Evolutionary conservation across 148 eudicot genomes (phyloP).

Genomic region (Camellia japonica): DNA sequence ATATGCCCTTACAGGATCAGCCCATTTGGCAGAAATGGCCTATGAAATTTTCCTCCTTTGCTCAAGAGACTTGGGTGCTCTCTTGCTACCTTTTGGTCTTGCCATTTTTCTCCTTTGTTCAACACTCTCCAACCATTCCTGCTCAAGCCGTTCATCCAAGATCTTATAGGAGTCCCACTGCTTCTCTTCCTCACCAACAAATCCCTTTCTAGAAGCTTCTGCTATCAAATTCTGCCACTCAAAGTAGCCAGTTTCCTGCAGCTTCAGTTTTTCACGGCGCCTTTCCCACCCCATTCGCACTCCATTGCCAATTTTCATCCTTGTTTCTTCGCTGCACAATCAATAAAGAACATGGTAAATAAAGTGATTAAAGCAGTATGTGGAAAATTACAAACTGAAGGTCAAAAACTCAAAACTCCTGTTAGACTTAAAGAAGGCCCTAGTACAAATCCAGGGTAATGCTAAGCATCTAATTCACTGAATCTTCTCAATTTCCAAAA

Average conservation of each 20-base stretch:
- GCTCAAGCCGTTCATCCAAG: slow-evolving; percentile 53
- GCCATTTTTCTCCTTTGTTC: slow-evolving; percentile 48
- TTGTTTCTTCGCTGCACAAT: slow-evolving; percentile 71
- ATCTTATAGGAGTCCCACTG: slow-evolving; percentile 84
- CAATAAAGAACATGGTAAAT: background rate
- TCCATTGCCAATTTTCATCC: slow-evolving; percentile 62
- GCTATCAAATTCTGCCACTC: slow-evolving; percentile 85
- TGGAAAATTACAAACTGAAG: background rate
- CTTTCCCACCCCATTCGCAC: slow-evolving; percentile 79
- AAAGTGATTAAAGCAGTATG: background rate
- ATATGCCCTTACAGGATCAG: slow-evolving; percentile 77
- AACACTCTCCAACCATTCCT: slow-evolving; percentile 68
- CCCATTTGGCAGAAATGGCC: slow-evolving; percentile 93
- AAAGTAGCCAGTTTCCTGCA: slow-evolving; percentile 67
- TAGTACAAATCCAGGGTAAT: no score
- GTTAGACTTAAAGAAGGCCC: no score
- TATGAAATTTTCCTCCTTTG: slow-evolving; percentile 83
- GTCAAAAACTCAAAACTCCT: no score
- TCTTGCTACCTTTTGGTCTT: slow-evolving; percentile 48
- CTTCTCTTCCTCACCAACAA: slow-evolving; percentile 62
- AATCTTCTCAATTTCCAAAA: no score
- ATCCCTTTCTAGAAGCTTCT: slow-evolving; percentile 68
- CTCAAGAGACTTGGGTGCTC: slow-evolving; percentile 84
- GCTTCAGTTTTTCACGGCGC: slow-evolving; percentile 55
- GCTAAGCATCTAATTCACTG: no score